Conservation (phyloP, 2,329 filamentous ascomycete species). For the Aspergillus fumigatus region DNA sequence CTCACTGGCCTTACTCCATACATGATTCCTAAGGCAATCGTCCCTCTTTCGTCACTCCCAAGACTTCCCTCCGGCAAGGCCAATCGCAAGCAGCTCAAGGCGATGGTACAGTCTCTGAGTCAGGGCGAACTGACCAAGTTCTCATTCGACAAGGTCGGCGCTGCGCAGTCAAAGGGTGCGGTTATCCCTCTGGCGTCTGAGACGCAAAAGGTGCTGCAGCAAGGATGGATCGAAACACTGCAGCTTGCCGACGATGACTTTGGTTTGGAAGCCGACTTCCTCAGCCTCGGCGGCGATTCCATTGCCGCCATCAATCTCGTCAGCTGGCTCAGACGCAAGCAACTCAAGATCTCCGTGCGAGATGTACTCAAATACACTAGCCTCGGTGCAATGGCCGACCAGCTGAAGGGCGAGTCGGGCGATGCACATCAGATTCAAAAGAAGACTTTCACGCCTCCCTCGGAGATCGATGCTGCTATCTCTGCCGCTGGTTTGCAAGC, state of each 20-base stretch:
- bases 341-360: not conserved
- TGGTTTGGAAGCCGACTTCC: not conserved
- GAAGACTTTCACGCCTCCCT: not conserved
- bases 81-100: constrained; percentile 1
- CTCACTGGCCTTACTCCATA: not conserved
- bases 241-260: not conserved
- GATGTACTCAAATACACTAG: not conserved
- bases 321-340: not conserved
- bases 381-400: not conserved
- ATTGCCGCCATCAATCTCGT: not conserved
- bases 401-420: not conserved
- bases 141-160: not conserved
- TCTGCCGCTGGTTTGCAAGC: not conserved
- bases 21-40: not conserved
- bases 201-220: not conserved
- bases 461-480: not conserved
- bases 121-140: not conserved
- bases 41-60: not conserved
- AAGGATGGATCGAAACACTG: not conserved
- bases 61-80: constrained; percentile 8
- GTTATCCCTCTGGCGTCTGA: not conserved
- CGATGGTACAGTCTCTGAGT: not conserved
- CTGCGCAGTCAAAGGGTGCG: not conserved
- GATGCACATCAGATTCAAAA: not conserved
- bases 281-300: not conserved